A percentile compares a stretch with the other conserved stretches of the same genome.
phyloP scores from a whole-genome alignment of 208 protist species.

The Trypanosoma theileri region DNA sequence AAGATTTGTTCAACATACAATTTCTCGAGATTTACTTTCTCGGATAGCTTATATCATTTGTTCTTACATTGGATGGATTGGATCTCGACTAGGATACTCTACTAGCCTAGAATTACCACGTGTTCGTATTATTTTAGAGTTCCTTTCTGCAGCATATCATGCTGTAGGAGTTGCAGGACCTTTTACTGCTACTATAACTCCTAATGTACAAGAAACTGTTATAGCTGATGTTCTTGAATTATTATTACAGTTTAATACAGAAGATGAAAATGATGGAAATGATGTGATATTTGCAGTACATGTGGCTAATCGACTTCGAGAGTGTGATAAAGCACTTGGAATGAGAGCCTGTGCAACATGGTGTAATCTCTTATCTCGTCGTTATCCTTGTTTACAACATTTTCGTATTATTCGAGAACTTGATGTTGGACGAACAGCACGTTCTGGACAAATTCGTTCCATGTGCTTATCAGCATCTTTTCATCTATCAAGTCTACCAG shows the following conservation, averaged over 20 bases:
- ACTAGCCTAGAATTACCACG: slow-evolving; percentile 35
- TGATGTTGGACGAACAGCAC: slow-evolving; percentile 41
- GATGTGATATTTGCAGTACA: slow-evolving; percentile 34
- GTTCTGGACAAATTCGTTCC: slow-evolving; percentile 37
- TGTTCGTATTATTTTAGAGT: slow-evolving; percentile 37
- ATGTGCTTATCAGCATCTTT: slow-evolving; percentile 34
- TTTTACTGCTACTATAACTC: slow-evolving; percentile 35
- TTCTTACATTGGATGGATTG: slow-evolving; percentile 59
- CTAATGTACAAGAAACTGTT: slow-evolving; percentile 20
- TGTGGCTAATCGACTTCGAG: slow-evolving; percentile 45
- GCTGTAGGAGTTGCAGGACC: slow-evolving; percentile 56
- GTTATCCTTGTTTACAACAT: slow-evolving; percentile 68
- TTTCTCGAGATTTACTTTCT: slow-evolving; percentile 54
- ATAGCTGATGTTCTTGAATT: slow-evolving; percentile 40
- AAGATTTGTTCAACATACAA: slow-evolving; percentile 57
- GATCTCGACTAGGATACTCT: slow-evolving; percentile 23
- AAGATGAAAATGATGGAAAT: neutral
- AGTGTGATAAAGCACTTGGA: slow-evolving; percentile 39
- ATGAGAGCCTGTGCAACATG: slow-evolving; percentile 49
- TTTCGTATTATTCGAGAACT: slow-evolving; percentile 59
- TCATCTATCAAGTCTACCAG: slow-evolving; percentile 27
- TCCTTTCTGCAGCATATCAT: slow-evolving; percentile 70
- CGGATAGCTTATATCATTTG: slow-evolving; percentile 54
- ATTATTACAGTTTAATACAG: slow-evolving; percentile 33
- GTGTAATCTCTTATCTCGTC: slow-evolving; percentile 49